These are phyloP conservation scores for Penicillium italicum DNA, from an alignment of 2,329 filamentous ascomycete species.

Conservation along the genomic window DNA sequence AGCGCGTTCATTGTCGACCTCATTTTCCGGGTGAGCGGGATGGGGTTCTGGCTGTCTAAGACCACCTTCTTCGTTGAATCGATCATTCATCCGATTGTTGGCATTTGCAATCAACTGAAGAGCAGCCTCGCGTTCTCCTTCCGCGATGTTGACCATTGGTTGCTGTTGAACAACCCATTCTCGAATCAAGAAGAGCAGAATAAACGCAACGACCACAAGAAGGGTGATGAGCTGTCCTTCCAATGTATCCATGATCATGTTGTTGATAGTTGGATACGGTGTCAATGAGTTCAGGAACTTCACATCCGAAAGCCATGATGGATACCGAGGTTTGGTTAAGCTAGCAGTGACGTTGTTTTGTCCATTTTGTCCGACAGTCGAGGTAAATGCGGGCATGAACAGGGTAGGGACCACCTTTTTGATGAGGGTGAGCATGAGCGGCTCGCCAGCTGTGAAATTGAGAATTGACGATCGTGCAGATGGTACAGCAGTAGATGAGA, in stretches of 20 bases:
- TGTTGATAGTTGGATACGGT: slow-evolving; percentile 68
- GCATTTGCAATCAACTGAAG: slow-evolving; percentile 43
- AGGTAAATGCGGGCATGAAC: slow-evolving; percentile 33
- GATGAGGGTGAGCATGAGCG: slow-evolving; percentile 45
- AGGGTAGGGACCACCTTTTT: slow-evolving; percentile 42
- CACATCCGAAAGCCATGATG: slow-evolving; percentile 57
- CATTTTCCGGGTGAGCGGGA: slow-evolving; percentile 7
- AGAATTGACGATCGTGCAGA: slow-evolving; percentile 40
- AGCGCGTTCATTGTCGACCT: slow-evolving; percentile 3
- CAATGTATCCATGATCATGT: slow-evolving; percentile 73
- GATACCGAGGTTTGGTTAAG: slow-evolving; percentile 35
- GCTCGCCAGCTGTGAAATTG: slow-evolving; percentile 43
- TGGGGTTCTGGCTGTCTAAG: slow-evolving; percentile 13
- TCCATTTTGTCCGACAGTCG: slow-evolving; percentile 26
- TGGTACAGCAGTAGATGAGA: slow-evolving; percentile 26
- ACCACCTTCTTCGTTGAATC: slow-evolving; percentile 21
- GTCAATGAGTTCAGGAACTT: slow-evolving; percentile 57
- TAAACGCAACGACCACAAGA: slow-evolving; percentile 87
- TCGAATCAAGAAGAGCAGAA: slow-evolving; percentile 91
- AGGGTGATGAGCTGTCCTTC: slow-evolving; percentile 94
- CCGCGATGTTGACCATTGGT: slow-evolving; percentile 80
- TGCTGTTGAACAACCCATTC: slow-evolving; percentile 99
- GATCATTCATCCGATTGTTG: slow-evolving; percentile 22
- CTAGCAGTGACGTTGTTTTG: slow-evolving; percentile 27
- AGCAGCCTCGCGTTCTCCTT: slow-evolving; percentile 49